Conservation (phyloP, 2,329 filamentous ascomycete genomes). For the Aspergillus oerlinghausenensis region DNA sequence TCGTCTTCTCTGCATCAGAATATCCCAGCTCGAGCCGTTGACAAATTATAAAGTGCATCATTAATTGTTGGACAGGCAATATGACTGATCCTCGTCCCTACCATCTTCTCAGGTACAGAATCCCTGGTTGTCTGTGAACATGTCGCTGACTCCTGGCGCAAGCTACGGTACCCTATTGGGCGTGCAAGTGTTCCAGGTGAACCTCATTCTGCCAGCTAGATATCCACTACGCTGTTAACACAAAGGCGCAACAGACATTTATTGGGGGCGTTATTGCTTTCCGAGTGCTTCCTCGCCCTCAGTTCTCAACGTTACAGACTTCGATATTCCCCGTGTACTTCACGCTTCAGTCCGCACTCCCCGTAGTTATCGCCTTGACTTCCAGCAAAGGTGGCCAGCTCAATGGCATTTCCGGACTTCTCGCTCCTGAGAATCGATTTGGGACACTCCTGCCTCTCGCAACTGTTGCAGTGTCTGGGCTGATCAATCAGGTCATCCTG, state of each 20-base stretch:
- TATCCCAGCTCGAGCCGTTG: background rate
- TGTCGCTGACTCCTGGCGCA: slow-evolving; percentile 5
- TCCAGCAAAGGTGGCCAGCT: slow-evolving; percentile 58
- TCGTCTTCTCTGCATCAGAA: background rate
- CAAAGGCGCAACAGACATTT: slow-evolving; percentile 59
- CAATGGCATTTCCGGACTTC: slow-evolving; percentile 31
- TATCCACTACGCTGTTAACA: background rate
- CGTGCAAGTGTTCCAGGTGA: slow-evolving; percentile 77
- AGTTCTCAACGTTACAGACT: slow-evolving; percentile 77
- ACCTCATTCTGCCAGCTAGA: slow-evolving; percentile 9
- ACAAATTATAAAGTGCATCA: background rate
- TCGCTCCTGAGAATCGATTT: slow-evolving; percentile 56
- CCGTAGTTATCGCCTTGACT: slow-evolving; percentile 69
- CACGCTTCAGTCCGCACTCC: slow-evolving; percentile 70
- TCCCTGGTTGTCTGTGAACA: background rate
- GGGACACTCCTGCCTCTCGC: slow-evolving; percentile 64
- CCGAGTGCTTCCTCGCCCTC: slow-evolving; percentile 68
- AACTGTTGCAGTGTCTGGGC: slow-evolving; percentile 64
- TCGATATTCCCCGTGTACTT: slow-evolving; percentile 82
- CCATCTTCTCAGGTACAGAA: slow-evolving; percentile 28
- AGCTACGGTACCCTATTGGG: slow-evolving; percentile 88
- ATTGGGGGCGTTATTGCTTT: slow-evolving; percentile 69
- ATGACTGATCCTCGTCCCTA: slow-evolving; percentile 34
- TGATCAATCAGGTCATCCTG: slow-evolving; percentile 66
- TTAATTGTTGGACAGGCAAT: slow-evolving; percentile 2